Evolutionary conservation across 441 rosid genomes (phyloP), one percentile per base, ranked within the genome.

Genomic region (Macaranga tanarius): DNA sequence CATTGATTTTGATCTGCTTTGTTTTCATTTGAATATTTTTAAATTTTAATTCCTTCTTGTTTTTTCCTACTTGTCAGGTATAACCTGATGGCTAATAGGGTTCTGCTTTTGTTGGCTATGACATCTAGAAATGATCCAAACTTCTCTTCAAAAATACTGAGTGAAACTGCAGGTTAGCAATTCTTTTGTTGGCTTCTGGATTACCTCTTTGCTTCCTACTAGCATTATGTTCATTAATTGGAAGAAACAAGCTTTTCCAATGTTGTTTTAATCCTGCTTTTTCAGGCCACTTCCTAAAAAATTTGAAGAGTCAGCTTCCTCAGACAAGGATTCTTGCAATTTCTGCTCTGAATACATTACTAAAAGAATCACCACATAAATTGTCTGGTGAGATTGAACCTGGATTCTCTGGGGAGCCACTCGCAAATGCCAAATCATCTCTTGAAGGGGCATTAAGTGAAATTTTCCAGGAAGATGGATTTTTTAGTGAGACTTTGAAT

Each of bases 301-400:
- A 86, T 81, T 84, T 96, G 74, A 96, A 91, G 79, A 96, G 99
- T 81, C 98, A 96, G 74, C 99, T 96, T 85, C 99, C 98, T 73
- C 99, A 96, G 84, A 93, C 97, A 62, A 96, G 99, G 84, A 91
- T 96, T 79, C 96, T 96, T 76, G 97, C 99, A 77, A 96, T 96
- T 66, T 93, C 99, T n/a, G 99, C 99, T 70, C 82, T 96, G 69
- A 96, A 96, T 81, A 96, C 88, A 25, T 85, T 96, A 72, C 80
- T 96, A 75, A 93, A 92, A 90, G 99, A 93, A 77, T 96, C 99
- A 44, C 97, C 99, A 76, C 88, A 96, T 75, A 96, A 92, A 80
- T 77, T 88, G 71, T 79, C 87, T 66, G 77, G 81, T 62, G 91
- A 88, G 81, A 86, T 84, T 83, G 85, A 66, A 64, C 59, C 81